Base-by-base conservation (phyloP, 306 rosid genomes). In the Cucurbita moschata region DNA sequence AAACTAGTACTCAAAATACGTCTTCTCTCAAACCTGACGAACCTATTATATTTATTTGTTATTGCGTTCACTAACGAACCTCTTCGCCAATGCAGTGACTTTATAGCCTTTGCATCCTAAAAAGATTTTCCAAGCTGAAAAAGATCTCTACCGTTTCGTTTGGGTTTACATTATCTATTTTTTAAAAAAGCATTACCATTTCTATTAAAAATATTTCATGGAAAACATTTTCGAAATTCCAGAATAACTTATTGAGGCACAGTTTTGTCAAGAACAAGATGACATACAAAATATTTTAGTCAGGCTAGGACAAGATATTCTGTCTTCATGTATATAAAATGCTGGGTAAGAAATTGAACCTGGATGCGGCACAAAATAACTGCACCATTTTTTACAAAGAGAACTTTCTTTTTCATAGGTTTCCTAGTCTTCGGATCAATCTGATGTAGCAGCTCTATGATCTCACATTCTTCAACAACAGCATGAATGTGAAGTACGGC, bases 391-490 rank as follows among this genome's bases (percentile, higher is more conserved):
- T 95, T 95, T 74, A 95, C 99, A 79, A 91, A 95, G 57, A 92
- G 96, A 71, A 87, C 71, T 76, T 82, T 88, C 87, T 87, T 95
- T 76, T 88, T 95, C 86, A 87, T 82, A 47, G 96, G 91, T 78
- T 89, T 95, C 86, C 42, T 89, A 26, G 97, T 89, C 96, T 83
- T 95, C 15, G 91, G 86, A 85, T 95, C 99, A 71, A 95, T 88
- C 89, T 95, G 96, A 51, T 92, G 89, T 12, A 91, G 58, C 75
- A 95, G 86, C 78, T 95, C 96, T 49, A 95, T 91, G 75, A 95
- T 91, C 85, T 95, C 99, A 81, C 99, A 95, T 81, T 95, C 99
- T 83, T 95, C 99, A 51, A 95, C 99, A 74, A 95, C 79, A 39
- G 96, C 75, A 78, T 95, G 99, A 75, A 95, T 81, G 78, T 95